Percentiles rank a stretch among this genome's conserved stretches.
Evolutionary conservation across 1,284 basidiomycete species (phyloP).

Genomic region (Mycena sp.): DNA sequence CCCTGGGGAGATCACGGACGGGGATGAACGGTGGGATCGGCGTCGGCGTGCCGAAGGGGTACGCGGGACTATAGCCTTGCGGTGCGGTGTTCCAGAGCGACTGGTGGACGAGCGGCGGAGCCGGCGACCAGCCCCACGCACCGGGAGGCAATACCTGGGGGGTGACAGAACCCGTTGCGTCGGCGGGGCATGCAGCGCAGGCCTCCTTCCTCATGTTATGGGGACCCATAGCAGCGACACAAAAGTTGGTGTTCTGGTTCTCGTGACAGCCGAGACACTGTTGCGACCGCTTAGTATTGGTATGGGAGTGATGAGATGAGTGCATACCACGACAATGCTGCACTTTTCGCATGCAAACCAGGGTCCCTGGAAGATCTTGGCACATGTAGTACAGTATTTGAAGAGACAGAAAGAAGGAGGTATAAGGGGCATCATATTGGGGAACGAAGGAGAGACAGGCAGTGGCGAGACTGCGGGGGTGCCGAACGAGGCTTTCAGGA

Average conservation of each 20-base stretch:
- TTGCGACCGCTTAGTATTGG: conserved; percentile 4
- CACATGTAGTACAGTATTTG: conserved; percentile 53
- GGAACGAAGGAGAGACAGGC: not conserved
- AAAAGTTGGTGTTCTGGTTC: conserved; percentile 35
- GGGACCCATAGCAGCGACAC: conserved; percentile 39
- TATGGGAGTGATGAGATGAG: not conserved
- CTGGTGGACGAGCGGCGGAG: conserved; percentile 9
- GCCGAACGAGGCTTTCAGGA: conserved; percentile 59
- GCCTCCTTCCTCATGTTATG: conserved; percentile 42
- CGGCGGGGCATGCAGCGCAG: conserved; percentile 31
- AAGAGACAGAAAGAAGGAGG: conserved; percentile 30
- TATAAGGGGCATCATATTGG: not conserved
- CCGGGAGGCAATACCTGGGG: not conserved
- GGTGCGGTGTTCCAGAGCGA: conserved; percentile 2
- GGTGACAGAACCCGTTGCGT: not conserved
- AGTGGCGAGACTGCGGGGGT: conserved; percentile 32
- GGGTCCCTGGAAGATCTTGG: conserved; percentile 43
- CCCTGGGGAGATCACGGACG: conserved; percentile 6
- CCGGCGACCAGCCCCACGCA: conserved; percentile 3
- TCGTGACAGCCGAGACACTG: conserved; percentile 46
- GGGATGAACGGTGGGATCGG: conserved; percentile 17
- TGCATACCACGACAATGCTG: conserved; percentile 43
- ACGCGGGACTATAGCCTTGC: conserved; percentile 23
- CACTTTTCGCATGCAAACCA: conserved; percentile 58
- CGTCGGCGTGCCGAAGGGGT: conserved; percentile 20